Base-by-base conservation (phyloP, 169 alveolate genomes). In the Plasmodium knowlesi region DNA sequence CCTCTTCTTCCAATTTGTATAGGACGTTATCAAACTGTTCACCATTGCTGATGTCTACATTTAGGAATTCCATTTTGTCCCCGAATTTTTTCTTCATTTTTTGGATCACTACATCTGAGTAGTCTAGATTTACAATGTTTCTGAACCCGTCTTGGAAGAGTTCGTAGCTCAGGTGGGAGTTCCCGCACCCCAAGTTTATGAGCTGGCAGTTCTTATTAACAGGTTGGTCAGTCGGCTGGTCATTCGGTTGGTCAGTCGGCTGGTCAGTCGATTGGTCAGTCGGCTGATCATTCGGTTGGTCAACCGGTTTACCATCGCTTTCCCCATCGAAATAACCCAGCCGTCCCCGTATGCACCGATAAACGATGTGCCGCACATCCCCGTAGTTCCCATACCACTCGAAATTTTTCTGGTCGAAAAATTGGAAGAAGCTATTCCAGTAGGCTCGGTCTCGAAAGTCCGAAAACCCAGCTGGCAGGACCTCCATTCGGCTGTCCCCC, bases 131-230 rank as follows among this genome's bases (percentile, higher is more conserved):
- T 57, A 91, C 84, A 6, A 96, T 72, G 39, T 54, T 30, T 10
- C 71, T n/a, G 78, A 91, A 96, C 6, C 97, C 97, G 30, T 91
- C 96, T 22, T 96, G 96, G 43, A 39, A 82, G 57, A 96, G 95
- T 79, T 83, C 96, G 76, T 90, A 79, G 12, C 96, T 93, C 46
- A 95, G 50, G 50, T 83, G 67, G 14, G 97, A 96, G 78, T 96
- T 96, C 30, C 97, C 97, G 83, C 97, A 95, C 2, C 97, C 97
- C 32, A 84, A 70, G 89, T 96, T 96, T 73, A 96, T 92, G 14
- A 96, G 53, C 32, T 93, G 53, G 32, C 95, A 83, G 16, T 96
- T 82, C 12, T 79, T 94, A 30, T 88, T 76, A 19, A 92, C 30
- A 2, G 12, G 30, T 28, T 89, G 82, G 14, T 8, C 14, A 30